These are phyloP conservation scores for Lactarius trivialis DNA, from an alignment of 768 basidiomycete species.

Conservation along the genomic window DNA sequence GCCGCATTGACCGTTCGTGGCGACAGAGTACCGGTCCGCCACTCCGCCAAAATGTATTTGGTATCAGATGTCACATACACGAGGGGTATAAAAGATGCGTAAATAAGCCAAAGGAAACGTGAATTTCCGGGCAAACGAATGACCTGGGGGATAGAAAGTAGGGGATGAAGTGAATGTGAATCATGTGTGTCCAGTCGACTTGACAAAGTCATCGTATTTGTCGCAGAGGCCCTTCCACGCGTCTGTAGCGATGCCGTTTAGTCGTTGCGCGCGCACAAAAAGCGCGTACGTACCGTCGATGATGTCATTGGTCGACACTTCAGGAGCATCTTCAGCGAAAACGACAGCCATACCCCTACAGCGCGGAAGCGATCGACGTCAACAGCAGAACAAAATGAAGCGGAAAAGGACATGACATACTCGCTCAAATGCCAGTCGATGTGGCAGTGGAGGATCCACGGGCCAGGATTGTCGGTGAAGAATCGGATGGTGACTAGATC, in stretches of 20 bases:
- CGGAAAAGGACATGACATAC: background rate
- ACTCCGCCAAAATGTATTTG: background rate
- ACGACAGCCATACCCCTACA: slow-evolving; percentile 21
- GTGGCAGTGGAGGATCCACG: slow-evolving; percentile 31
- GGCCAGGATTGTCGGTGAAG: slow-evolving; percentile 29
- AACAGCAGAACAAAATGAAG: background rate
- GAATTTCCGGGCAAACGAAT: background rate
- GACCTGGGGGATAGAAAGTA: background rate
- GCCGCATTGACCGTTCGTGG: no score
- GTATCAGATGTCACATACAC: background rate
- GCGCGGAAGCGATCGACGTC: background rate
- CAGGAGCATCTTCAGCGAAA: slow-evolving; percentile 18
- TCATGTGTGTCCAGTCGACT: background rate
- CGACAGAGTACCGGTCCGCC: background rate
- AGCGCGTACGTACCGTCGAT: slow-evolving; percentile 1
- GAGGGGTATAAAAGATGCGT: background rate
- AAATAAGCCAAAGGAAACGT: background rate
- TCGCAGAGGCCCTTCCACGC: slow-evolving; percentile 18
- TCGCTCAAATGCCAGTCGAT: slow-evolving; percentile 30
- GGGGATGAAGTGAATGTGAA: background rate
- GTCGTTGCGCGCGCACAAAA: background rate
- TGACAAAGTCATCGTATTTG: slow-evolving; percentile 6
- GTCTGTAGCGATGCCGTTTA: background rate
- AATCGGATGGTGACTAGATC: slow-evolving; percentile 27
- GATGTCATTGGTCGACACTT: background rate